Base-by-base conservation (phyloP, 306 rosid species). In the Astragalus membranaceus region DNA sequence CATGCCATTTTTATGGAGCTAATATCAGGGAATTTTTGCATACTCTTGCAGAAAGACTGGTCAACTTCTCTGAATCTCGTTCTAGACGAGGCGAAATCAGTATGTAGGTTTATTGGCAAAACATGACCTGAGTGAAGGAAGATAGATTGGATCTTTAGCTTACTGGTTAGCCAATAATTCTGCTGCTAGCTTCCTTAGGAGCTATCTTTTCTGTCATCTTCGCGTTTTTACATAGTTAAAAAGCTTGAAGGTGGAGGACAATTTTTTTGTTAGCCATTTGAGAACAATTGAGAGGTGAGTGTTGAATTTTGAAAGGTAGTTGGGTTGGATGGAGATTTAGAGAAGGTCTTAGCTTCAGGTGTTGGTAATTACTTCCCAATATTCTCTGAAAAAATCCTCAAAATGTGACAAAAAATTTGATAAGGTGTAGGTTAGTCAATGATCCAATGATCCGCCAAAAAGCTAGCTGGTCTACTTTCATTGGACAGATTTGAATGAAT, bases 401-500 rank as follows among this genome's bases (percentile, higher is more conserved):
- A 46, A n/a, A 8, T 47, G 12, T 9, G 10, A 46, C 8, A 29
- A 13, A 65, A 36, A 13, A n/a, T 29, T 35, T 23, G 20, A 47
- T 36, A 20, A 46, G 61, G 23, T 20, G 23, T 7, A 12, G 50
- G n/a, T 67, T 14, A 16, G 50, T 39, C 55, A 35, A 55, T 54
- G 60, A 54, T 44, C 17, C 20, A 16, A 10, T 35, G 65, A 59
- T 6, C 36, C 69, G 35, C 49, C 55, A 46, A 23, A 54, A 61
- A 46, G 74, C 33, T 16, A 13, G 17, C 53, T 65, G 7, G 58
- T 20, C 54, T 52, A 54, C 68, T 54, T 63, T 29, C 11, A 48
- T 64, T 64, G 47, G 42, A 70, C 5, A 58, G 36, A n/a, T 64
- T 64, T 26, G 56, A 55, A 67, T 51, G 70, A 41, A 12, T 48